Base-by-base conservation (phyloP, 371 early-diverging fungal species). In the Circinella minor region DNA sequence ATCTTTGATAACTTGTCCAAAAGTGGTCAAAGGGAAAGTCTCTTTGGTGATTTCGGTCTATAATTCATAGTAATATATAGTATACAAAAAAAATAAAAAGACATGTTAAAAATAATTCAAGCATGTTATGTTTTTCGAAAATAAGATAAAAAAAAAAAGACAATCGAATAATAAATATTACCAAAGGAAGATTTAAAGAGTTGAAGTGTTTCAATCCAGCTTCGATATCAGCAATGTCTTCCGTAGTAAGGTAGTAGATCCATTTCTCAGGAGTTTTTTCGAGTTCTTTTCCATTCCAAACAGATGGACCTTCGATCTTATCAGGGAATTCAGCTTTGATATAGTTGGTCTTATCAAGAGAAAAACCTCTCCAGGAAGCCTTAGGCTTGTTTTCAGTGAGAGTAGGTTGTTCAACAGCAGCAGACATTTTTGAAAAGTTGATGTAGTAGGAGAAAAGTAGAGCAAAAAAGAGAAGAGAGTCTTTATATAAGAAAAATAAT, bases 211-310 rank as follows among this genome's bases (percentile, higher is more conserved):
- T 65, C 46, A 81, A 60, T 4, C 73, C 83, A 59, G 69, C 72
- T 13, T 79, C 78, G 18, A 83, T 74, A 46, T 83, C 83, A 4
- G 69, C 67, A 55, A 83, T 77, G 46, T 83, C 81, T 57, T 79
- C 71, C 0, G 66, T 37, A 3, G 77, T 83, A 11, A 83, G 68
- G 38, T 75, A 73, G 60, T 80, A 81, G 17, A 81, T 73, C 81
- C 81, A 83, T 49, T 74, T 59, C 18, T 81, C 81, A 34, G 81
- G 79, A 6, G 79, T 74, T 14, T 70, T 15, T 62, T 80, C 81
- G n/a, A 83, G 69, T 14, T 74, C 65, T 55, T 77, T 77, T 55
- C 81, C 81, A 73, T 81, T 73, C 83, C 83, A 83, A 2, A 66
- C 79, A 39, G 77, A 74, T 37, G 81, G 77, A 0, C 81, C 81